These are phyloP conservation scores for Saccharomycopsis oosterbeekiorum DNA, from an alignment of 805 yeast genomes.

Conservation along the genomic window DNA sequence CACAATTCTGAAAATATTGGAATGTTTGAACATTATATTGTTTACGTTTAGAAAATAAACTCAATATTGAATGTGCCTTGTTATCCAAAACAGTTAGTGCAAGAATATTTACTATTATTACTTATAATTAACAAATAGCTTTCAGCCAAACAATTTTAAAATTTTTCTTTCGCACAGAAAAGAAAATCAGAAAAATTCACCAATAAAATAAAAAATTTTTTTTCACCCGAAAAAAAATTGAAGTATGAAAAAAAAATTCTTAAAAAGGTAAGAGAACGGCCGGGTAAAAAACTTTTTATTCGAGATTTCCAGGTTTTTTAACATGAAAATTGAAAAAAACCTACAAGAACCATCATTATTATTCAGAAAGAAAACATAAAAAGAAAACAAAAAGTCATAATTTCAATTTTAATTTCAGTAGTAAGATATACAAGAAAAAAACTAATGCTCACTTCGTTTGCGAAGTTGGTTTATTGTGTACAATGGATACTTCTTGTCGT, in stretches of 20 bases:
- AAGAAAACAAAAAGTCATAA: no score
- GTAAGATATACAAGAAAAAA: no score
- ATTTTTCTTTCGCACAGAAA: not conserved
- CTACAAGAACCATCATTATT: not conserved
- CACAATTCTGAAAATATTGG: not conserved
- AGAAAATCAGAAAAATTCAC: not conserved
- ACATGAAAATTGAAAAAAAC: not conserved
- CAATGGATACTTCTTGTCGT: constrained; percentile 39
- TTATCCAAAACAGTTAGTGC: no score
- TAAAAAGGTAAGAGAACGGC: not conserved
- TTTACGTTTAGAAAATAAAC: no score
- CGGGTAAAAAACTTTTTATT: not conserved
- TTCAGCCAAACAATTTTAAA: not conserved
- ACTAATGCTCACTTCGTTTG: constrained; percentile 57
- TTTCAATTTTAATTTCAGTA: no score
- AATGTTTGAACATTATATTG: not conserved
- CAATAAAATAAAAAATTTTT: not conserved
- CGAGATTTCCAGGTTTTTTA: not conserved
- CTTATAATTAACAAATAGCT: not conserved
- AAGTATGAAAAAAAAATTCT: not conserved
- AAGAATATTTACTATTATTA: no score
- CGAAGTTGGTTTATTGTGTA: constrained; percentile 44
- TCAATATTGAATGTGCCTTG: no score
- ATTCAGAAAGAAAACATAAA: no score
- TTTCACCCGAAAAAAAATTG: not conserved